Evolutionary conservation across 164 flowering plant species (phyloP), one percentile per base, ranked within the genome.

Genomic region (Akebia trifoliata): DNA sequence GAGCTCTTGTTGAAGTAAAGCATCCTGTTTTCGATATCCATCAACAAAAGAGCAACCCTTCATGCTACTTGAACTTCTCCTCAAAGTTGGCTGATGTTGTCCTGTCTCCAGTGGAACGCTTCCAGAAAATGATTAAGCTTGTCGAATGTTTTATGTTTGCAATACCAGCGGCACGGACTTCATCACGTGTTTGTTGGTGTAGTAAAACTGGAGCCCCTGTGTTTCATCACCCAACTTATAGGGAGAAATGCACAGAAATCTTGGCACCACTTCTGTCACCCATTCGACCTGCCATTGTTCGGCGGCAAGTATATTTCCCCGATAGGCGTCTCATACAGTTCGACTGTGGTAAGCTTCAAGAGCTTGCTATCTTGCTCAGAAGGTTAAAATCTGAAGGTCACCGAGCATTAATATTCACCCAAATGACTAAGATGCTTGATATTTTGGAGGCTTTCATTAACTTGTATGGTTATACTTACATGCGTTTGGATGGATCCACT

Each of bases 351-450:
- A 94, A 94, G 74, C 71, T 94, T 68, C 97, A 94, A 67, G 84
- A 90, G 69, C 95, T 94, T 68, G 82, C 97, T 15, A 61, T 76
- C 70, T 69, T 94, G 70, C 80, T 94, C 4, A 84, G 99, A 66
- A 73, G 82, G 60, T 65, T 94, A 60, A 94, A 85, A 69, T 84
- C 87, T 38, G 99, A 86, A 74, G 99, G 99, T 69, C 99, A 94
- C 64, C 74, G 99, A 47, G 99, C 97, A 43, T 72, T 94, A 32
- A 94, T 94, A 67, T 94, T 94, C 62, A 94, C 99, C 10, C 99
- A 94, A 50, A 94, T 94, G 99, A 94, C 99, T 35, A 94, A 90
- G 73, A 86, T 94, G 99, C 99, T 94, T 66, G 99, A 94, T 68
- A 62, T 90, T 14, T 77, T 93, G 74, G 99, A 93, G 79, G 89